Base-by-base conservation (phyloP, 2,329 filamentous ascomycete species). In the Rhynchosporium agropyri region DNA sequence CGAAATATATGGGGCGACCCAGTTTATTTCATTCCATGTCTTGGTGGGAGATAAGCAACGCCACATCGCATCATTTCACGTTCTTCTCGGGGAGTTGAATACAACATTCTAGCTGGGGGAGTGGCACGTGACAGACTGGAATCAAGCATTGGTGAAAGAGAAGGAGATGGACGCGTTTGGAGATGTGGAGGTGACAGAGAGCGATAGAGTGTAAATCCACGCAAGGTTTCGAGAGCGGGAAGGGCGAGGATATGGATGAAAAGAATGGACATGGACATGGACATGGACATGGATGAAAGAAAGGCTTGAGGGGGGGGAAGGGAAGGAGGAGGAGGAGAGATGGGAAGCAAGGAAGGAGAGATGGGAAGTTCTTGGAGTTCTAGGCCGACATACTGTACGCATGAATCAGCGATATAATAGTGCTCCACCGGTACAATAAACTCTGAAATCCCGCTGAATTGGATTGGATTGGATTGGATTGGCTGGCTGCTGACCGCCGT, bases 41-140 rank as follows among this genome's bases (percentile, higher is more conserved):
- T 46, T 15, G 43, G 43, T 20, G 43, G n/a, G 3, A 26, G 43
- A 3, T 20, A 26, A 9, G 3, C 15, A 53, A 33, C 50, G 50
- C 50, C 50, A 53, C 50, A 38, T 53, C 50, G 6, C 20, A 53
- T 53, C 50, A 38, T 53, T 38, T 33, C 50, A 20, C 20, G 20
- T 51, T 2, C 12, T 51, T 51, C 20, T 26, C 6, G 50, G 4
- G 29, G 29, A 33, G 29, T 20, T 20, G 20, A 1, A 20, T 20
- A 20, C 20, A 20, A 20, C 20, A 1, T 20, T 20, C 20, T 1
- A 20, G 20, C 20, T 20, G 1, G 20, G 20, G 20, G 1, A 20
- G 20, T 20, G 20, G 20, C 20, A 20, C 20, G 20, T 20, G 20
- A 20, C 20, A 20, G 20, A 20, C 20, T 1, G 20, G 20, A 20